These are phyloP conservation scores for Kalanchoe fedtschenkoi DNA, from an alignment of 164 flowering plant species.

Conservation along the genomic window DNA sequence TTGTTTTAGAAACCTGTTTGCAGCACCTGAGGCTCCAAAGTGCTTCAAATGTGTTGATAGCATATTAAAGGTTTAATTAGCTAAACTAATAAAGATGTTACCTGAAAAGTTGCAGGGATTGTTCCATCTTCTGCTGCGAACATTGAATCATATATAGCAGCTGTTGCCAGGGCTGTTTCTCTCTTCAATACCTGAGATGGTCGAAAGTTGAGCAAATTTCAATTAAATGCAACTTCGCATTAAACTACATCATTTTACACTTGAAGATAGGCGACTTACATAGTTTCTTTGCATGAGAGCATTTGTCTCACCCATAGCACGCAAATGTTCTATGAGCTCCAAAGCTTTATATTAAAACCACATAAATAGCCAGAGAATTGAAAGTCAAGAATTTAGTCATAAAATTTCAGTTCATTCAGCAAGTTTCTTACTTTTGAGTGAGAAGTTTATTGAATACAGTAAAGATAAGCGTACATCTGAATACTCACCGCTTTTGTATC, in stretches of 20 bases:
- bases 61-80: not conserved
- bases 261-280: constrained; percentile 19
- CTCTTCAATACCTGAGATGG: constrained; percentile 53
- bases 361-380: not conserved
- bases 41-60: not conserved
- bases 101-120: constrained; percentile 97
- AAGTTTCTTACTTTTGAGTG: not conserved
- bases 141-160: constrained; percentile 87
- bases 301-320: constrained; percentile 94
- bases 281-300: constrained; percentile 67
- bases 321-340: constrained; percentile 88
- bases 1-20: not conserved
- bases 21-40: not conserved
- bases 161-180: constrained; percentile 91
- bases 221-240: not conserved
- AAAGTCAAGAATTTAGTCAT: not conserved
- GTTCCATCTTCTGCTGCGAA: constrained; percentile 92
- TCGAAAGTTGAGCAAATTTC: not conserved
- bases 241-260: not conserved
- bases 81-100: constrained; percentile 13
- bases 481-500: constrained; percentile 63
- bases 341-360: constrained; percentile 34
- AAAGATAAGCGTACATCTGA: not conserved
- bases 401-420: too few relatives aligned
- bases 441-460: not conserved